Conservation (phyloP, 768 basidiomycete species). For the Termitomyces sp. region DNA sequence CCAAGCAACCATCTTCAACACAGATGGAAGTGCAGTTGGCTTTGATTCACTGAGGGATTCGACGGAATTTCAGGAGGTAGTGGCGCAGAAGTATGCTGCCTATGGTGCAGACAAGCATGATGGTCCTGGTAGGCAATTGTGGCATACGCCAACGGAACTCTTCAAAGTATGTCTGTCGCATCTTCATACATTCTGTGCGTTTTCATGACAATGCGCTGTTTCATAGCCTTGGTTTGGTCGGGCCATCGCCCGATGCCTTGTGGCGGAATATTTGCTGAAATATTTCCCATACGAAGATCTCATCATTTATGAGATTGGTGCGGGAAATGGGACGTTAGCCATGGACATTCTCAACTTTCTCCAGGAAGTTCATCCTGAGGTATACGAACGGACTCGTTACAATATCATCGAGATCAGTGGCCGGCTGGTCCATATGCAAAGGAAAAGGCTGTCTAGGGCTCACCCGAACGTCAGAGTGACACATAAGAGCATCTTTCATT, state of each 20-base stretch:
- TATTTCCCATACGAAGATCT: slow-evolving; percentile 97
- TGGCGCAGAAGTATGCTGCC: slow-evolving; percentile 72
- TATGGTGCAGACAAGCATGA: slow-evolving; percentile 61
- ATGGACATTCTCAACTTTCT: slow-evolving; percentile 83
- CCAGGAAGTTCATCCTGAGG: slow-evolving; percentile 75
- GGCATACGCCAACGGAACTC: slow-evolving; percentile 98
- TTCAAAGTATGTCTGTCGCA: slow-evolving; percentile 70
- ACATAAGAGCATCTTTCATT: slow-evolving; percentile 84
- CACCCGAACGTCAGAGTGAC: slow-evolving; percentile 70
- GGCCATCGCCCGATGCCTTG: slow-evolving; percentile 84
- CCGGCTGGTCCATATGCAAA: slow-evolving; percentile 72
- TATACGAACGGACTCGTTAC: slow-evolving; percentile 91
- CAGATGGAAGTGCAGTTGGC: slow-evolving; percentile 57
- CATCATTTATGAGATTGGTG: slow-evolving; percentile 95
- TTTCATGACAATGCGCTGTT: slow-evolving; percentile 9
- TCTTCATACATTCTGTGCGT: slow-evolving; percentile 5
- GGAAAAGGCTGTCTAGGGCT: slow-evolving; percentile 52
- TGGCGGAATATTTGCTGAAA: slow-evolving; percentile 89
- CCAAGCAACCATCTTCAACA: slow-evolving; percentile 86
- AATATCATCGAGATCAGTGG: slow-evolving; percentile 93
- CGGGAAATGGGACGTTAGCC: slow-evolving; percentile 95
- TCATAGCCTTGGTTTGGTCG: slow-evolving; percentile 90
- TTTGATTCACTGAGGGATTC: slow-evolving; percentile 66
- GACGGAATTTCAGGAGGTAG: slow-evolving; percentile 75
- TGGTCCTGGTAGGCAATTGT: slow-evolving; percentile 85